A percentile compares a stretch with the other conserved stretches of the same genome.
phyloP scores from a whole-genome alignment of 495 filamentous ascomycete species.

The Acidiella bohemica region DNA sequence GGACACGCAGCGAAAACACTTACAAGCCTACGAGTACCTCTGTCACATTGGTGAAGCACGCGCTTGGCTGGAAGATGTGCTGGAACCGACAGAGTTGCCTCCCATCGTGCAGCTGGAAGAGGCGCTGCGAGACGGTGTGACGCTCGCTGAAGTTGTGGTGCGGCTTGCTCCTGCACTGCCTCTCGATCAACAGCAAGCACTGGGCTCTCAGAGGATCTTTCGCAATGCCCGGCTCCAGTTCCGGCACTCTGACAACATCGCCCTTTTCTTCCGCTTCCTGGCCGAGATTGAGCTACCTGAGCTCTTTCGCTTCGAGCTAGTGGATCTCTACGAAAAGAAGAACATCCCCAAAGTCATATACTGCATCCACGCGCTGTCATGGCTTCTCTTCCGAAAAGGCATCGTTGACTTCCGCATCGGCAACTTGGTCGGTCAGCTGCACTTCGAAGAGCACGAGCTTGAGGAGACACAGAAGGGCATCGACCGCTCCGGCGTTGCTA shows the following conservation, averaged over 20 bases:
- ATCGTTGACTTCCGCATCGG: slow-evolving; percentile 92
- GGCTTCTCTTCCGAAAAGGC: slow-evolving; percentile 86
- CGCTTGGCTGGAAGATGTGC: slow-evolving; percentile 96
- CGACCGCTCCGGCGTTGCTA: slow-evolving; percentile 82
- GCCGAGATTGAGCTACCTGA: slow-evolving; percentile 91
- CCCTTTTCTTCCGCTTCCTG: slow-evolving; percentile 81
- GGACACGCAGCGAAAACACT: slow-evolving; percentile 92
- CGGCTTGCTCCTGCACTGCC: slow-evolving; percentile 63
- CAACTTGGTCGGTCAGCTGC: slow-evolving; percentile 92
- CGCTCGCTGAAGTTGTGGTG: slow-evolving; percentile 91
- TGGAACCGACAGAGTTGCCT: slow-evolving; percentile 66
- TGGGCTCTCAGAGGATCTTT: slow-evolving; percentile 52
- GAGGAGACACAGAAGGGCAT: slow-evolving; percentile 94
- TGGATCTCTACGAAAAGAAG: slow-evolving; percentile 98
- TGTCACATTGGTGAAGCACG: slow-evolving; percentile 99
- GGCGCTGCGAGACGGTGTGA: slow-evolving; percentile 82
- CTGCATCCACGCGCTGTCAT: slow-evolving; percentile 93
- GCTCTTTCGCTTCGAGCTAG: slow-evolving; percentile 95
- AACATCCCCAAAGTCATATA: slow-evolving; percentile 99
- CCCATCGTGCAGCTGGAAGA: slow-evolving; percentile 95
- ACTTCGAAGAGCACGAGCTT: slow-evolving; percentile 95
- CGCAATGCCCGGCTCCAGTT: slow-evolving; percentile 71
- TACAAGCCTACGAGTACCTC: slow-evolving; percentile 96
- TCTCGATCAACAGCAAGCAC: slow-evolving; percentile 25
- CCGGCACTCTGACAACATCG: slow-evolving; percentile 94